Evolutionary conservation across 2,329 filamentous ascomycete species (phyloP), one percentile per base, ranked within the genome.

Genomic region (Aspergillus fumigatus): DNA sequence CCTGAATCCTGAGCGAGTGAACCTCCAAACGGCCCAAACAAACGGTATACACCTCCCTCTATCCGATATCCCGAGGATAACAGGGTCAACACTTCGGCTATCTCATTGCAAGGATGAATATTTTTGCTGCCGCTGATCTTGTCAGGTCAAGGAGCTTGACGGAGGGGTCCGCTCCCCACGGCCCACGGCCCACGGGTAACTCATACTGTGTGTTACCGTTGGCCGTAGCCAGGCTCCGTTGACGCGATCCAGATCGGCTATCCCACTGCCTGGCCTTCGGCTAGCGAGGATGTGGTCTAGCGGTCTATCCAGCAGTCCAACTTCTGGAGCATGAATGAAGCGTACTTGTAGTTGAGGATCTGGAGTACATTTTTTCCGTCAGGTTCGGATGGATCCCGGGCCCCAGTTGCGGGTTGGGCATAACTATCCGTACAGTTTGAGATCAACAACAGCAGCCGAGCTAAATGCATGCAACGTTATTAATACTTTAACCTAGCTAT

Each of bases 1-100:
- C 32, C 32, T 38, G 32, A 38, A 2, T 17, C 32, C 32, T 6
- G 14, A 38, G 32, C 14, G 32, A 38, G 32, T 38, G 14, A 17
- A 17, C 32, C 32, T 38, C 14, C 14, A 21, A 10, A 43, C 17
- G 40, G 40, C 11, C 10, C 7, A 23, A n/a, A 23, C 7, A 23
- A n/a, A 23, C 8, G 19, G 40, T 43, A 4, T 43, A 45, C 41
- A 4, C 43, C 43, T 47, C 43, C 50, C 35, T 54, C 52, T 41
- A 53, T 26, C 51, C 57, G 53, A 50, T 51, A 29, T 53, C 29
- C 57, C 57, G 51, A 53, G 57, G 57, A 48, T 51, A 59, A 32
- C 45, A 35, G 53, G 27, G 29, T 23, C 23, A 35, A n/a, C 19
- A 14, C 41, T 50, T 23, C 52, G 32, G 32, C 14, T 38, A 38